Conservation (phyloP, 2,329 filamentous ascomycete genomes). For the Knoxdaviesia proteae region DNA sequence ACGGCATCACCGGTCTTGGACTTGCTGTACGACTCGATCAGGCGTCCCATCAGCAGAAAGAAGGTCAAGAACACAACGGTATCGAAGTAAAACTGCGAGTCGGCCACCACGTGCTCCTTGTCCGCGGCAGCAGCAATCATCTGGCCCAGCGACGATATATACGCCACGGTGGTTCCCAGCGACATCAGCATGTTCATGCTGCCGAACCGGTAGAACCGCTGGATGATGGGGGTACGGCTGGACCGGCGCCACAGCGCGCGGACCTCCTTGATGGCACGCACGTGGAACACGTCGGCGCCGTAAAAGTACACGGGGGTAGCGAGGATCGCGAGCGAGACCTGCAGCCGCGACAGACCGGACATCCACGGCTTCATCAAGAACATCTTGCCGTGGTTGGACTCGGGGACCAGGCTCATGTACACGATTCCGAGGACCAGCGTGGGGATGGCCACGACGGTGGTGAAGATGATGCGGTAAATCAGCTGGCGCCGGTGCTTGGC, state of each 20-base stretch:
- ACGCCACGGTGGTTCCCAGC: conserved; percentile 71
- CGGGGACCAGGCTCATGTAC: conserved; percentile 65
- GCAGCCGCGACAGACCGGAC: conserved; percentile 52
- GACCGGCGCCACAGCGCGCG: conserved; percentile 54
- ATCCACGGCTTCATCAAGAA: conserved; percentile 53
- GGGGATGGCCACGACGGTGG: conserved; percentile 51
- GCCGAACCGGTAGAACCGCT: conserved; percentile 76
- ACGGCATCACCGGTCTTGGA: conserved; percentile 77
- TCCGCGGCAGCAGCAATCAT: conserved; percentile 41
- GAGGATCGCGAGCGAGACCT: conserved; percentile 62
- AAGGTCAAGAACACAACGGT: conserved; percentile 81
- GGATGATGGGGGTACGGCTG: conserved; percentile 50
- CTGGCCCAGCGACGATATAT: conserved; percentile 61
- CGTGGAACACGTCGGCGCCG: conserved; percentile 69
- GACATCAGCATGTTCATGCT: conserved; percentile 95
- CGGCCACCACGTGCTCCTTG: conserved; percentile 16
- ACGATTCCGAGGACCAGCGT: conserved; percentile 76
- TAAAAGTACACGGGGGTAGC: conserved; percentile 77
- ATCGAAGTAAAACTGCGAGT: conserved; percentile 60
- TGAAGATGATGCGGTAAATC: conserved; percentile 48
- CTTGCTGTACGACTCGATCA: conserved; percentile 79
- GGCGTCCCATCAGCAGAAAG: conserved; percentile 57
- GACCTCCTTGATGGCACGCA: conserved; percentile 59
- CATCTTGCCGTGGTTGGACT: conserved; percentile 31
- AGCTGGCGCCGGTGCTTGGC: conserved; percentile 47